Conservation (phyloP, 2,329 filamentous ascomycete species). For the Fusarium odoratissimum region DNA sequence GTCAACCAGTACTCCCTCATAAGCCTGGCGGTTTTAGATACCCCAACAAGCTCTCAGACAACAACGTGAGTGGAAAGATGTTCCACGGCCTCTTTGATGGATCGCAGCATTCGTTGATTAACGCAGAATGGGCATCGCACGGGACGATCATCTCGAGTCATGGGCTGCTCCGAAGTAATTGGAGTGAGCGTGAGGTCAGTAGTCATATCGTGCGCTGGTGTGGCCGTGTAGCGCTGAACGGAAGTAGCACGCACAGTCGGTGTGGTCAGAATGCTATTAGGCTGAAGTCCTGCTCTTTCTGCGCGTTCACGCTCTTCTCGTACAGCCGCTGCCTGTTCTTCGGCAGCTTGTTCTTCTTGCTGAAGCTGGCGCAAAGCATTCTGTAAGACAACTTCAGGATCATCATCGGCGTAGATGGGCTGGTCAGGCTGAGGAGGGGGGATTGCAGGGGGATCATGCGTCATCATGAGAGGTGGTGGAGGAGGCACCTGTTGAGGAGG, state of each 20-base stretch:
- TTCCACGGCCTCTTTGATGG: slow-evolving; percentile 71
- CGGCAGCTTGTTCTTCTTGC: slow-evolving; percentile 68
- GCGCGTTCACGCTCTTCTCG: slow-evolving; percentile 64
- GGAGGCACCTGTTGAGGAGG: slow-evolving; percentile 35
- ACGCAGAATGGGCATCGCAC: slow-evolving; percentile 70
- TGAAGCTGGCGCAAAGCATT: slow-evolving; percentile 69
- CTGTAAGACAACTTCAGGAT: slow-evolving; percentile 68
- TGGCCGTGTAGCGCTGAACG: slow-evolving; percentile 49
- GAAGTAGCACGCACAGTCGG: slow-evolving; percentile 46
- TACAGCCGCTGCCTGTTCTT: slow-evolving; percentile 66
- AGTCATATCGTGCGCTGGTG: slow-evolving; percentile 51
- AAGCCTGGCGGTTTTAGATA: neutral
- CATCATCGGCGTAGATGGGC: slow-evolving; percentile 61
- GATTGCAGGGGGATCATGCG: slow-evolving; percentile 43
- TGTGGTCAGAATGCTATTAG: slow-evolving; percentile 49
- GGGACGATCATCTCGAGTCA: slow-evolving; percentile 60
- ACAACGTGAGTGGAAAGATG: slow-evolving; percentile 72
- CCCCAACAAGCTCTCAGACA: slow-evolving; percentile 48
- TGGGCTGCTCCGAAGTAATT: slow-evolving; percentile 62
- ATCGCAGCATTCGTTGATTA: slow-evolving; percentile 70
- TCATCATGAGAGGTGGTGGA: slow-evolving; percentile 40
- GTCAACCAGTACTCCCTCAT: neutral
- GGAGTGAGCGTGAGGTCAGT: slow-evolving; percentile 65
- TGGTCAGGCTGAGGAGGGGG: slow-evolving; percentile 50
- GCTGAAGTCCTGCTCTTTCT: slow-evolving; percentile 52